Evolutionary conservation across 148 eudicot genomes (phyloP).

Genomic region (Rhododendron williamsianum): DNA sequence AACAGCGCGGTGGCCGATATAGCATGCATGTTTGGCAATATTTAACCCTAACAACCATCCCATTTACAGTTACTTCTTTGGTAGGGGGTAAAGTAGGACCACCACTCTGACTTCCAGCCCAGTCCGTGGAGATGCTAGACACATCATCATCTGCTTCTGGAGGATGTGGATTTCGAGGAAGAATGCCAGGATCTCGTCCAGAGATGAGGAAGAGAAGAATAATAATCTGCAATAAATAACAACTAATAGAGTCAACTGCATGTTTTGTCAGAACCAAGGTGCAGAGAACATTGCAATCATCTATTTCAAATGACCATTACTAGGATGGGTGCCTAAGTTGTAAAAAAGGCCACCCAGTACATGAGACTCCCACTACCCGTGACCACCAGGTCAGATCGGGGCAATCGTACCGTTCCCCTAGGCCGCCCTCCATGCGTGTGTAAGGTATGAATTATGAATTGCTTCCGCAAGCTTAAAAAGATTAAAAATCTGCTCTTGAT

Average conservation of each 20-base stretch:
- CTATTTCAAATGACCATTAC: background rate
- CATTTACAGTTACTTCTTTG: constrained; percentile 93
- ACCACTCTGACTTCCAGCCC: constrained; percentile 54
- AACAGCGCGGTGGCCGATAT: constrained; percentile 97
- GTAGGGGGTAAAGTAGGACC: constrained; percentile 82
- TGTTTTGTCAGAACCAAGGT: background rate
- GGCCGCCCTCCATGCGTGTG: background rate
- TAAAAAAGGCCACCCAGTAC: background rate
- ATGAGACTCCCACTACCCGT: background rate
- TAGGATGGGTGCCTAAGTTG: background rate
- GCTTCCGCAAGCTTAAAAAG: background rate
- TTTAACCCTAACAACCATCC: constrained; percentile 81
- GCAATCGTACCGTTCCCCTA: background rate
- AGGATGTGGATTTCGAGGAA: constrained; percentile 93
- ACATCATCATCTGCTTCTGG: constrained; percentile 89
- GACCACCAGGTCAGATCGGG: background rate
- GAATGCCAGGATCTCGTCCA: constrained; percentile 97
- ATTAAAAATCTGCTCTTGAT: background rate
- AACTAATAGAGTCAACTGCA: background rate
- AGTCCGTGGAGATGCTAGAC: background rate
- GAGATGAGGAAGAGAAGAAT: constrained; percentile 75
- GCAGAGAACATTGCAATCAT: background rate
- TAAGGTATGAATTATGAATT: background rate
- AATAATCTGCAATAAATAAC: constrained; percentile 49
- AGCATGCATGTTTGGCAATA: constrained; percentile 99